Conservation (phyloP, 2,329 filamentous ascomycete genomes). For the Catunica adiposa region DNA sequence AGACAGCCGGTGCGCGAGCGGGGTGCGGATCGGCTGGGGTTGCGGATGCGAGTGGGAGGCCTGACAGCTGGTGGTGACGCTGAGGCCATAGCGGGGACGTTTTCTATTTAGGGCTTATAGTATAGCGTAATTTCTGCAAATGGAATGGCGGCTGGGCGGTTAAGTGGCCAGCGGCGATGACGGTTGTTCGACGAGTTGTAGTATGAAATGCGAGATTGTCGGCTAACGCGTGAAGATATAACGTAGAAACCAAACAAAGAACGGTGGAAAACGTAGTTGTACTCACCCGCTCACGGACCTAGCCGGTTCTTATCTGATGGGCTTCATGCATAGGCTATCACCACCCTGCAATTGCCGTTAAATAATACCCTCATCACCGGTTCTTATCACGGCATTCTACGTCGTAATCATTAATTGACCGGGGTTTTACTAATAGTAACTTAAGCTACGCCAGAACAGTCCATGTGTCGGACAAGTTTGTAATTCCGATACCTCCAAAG, state of each 20-base stretch:
- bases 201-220: neutral
- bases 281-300: neutral
- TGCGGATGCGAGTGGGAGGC: neutral
- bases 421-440: neutral
- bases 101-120: no score
- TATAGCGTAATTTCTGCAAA: no score
- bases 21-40: neutral
- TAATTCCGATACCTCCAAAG: no score
- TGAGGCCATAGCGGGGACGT: no score
- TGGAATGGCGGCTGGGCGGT: no score
- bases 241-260: no score
- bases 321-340: no score
- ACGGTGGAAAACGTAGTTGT: neutral
- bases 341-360: neutral
- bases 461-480: no score
- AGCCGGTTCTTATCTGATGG: neutral
- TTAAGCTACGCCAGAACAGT: no score
- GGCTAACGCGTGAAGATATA: neutral
- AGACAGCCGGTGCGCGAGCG: slow-evolving; percentile 1
- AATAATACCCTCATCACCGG: neutral
- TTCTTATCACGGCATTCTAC: neutral
- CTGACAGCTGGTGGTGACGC: neutral
- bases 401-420: neutral
- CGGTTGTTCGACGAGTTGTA: no score
- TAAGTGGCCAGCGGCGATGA: no score